Conservation (phyloP, 2,329 filamentous ascomycete genomes). For the Colletotrichum sansevieriae region DNA sequence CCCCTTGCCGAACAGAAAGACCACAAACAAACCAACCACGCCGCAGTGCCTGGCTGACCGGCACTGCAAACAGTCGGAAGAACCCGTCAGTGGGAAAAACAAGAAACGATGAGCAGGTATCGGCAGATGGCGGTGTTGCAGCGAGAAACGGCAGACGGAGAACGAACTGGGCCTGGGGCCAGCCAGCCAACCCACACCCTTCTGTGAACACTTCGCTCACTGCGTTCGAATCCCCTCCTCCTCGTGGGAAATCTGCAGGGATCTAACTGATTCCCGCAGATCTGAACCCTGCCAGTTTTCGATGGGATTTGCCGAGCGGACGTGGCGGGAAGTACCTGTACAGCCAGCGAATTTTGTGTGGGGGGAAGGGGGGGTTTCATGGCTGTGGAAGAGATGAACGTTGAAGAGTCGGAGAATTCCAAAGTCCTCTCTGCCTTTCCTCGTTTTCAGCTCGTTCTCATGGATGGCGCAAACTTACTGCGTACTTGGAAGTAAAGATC, state of each 20-base stretch:
- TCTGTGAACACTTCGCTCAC: background rate
- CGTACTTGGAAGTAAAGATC: too few relatives aligned
- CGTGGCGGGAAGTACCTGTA: conserved; percentile 13
- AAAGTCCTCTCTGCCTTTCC: background rate
- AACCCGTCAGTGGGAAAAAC: background rate
- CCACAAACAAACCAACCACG: background rate
- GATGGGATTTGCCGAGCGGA: background rate
- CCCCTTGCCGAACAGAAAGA: background rate
- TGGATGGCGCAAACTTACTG: too few relatives aligned
- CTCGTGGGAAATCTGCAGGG: conserved; percentile 40
- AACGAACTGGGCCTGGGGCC: conserved; percentile 14
- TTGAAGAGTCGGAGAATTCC: background rate
- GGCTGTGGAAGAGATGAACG: conserved; percentile 1
- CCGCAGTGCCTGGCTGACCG: conserved; percentile 2
- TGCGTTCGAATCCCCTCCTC: conserved; percentile 2
- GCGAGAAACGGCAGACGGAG: background rate
- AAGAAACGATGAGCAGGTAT: too few relatives aligned
- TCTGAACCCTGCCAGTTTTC: conserved; percentile 34
- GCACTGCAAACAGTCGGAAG: background rate
- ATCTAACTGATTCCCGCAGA: conserved; percentile 35
- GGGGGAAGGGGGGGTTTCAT: background rate
- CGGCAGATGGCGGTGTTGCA: conserved; percentile 12
- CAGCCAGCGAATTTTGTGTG: background rate
- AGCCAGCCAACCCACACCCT: too few relatives aligned
- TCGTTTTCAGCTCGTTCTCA: too few relatives aligned